Base-by-base conservation (phyloP, 106 monocot genomes). In the Phalaenopsis equestris region DNA sequence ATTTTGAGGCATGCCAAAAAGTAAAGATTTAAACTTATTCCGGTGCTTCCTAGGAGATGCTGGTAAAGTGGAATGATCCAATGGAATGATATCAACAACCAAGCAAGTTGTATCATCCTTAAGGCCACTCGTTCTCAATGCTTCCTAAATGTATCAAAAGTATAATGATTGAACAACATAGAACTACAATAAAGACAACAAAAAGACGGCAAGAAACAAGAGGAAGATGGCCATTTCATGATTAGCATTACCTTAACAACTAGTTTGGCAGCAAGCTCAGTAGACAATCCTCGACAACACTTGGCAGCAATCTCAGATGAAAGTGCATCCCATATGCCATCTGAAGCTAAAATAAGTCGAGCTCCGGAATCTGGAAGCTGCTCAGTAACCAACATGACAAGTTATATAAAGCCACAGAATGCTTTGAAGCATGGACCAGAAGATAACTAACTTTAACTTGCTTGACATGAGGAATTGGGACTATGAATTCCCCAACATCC, bases 101-200 rank as follows among this genome's bases (percentile, higher is more conserved):
- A 97, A 47, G 43, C 96, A 97, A 74, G 96, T 97, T 8, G 98
- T 99, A 80, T 99, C 98, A 88, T 99, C 98, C 84, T 93, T 99
- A 84, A 99, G 80, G 15, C 98, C 98, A 81, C 90, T 91, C 82
- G 86, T 89, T 81, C 93, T 94, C 84, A 99, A 81, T 39, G 94
- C 91, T 89, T 94, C 92, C 98, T 99, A 43, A 42, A 83, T 37
- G 1, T 80, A 46, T 19, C 79, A 70, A 75, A 70, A 23, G 6
- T 14, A 49, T 38, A 75, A 68, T 73, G 57, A 73, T 56, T 10
- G 30, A 23, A 46, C 39, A 42, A 78, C 30, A 57, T 55, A 78
- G 57, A 48, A 57, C 39, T 82, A 43, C 37, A 79, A 83, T 39
- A 55, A 70, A 9, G 41, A 49, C 49, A 39, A 72, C n/a, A 42